Evolutionary conservation across 768 basidiomycete genomes (phyloP), one percentile per base, ranked within the genome.

Genomic region (Boletus speciosus): DNA sequence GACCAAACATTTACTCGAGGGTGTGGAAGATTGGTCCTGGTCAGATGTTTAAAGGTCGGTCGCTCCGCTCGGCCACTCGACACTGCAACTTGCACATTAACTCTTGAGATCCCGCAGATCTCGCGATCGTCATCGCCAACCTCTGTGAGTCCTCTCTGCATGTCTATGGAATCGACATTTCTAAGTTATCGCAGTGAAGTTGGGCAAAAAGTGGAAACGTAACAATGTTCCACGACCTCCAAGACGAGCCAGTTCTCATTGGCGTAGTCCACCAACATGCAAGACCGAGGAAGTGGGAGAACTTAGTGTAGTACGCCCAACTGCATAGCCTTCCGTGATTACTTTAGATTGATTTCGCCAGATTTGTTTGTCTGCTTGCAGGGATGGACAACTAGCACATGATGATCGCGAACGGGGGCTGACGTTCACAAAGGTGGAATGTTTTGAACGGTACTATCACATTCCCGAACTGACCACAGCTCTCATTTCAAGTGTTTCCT

Each of bases 281-380:
- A 34, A 51, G 32, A 37, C 43, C 5, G 25, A 54, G 11, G 32
- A 61, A 5, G 47, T 61, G 6, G 57, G 53, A 8, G 60, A 62
- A 7, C 56, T 63, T 14, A 51, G 53, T 35, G 66, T 68, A 2
- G 66, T 68, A 39, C 5, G 60, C 6, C 19, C 1, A 4, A 21
- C 16, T n/a, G 16, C 14, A 49, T 38, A 19, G 5, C 34, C 3
- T 37, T 31, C 16, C 21, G 1, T 2, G 6, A 4, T 10, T 14
- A 23, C 5, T 8, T 41, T 16, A 8, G 34, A 27, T 21, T 23
- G 31, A 1, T 19, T 15, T 12, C 3, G 0, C 12, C 21, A 68
- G 66, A 61, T 70, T 10, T 70, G 58, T 35, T 34, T 70, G 21
- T 66, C 66, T 0, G 64, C 67, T 5, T 68, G 66, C 39, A 59